Conservation (phyloP, 441 rosid species). For the Erysimum cheiri region DNA sequence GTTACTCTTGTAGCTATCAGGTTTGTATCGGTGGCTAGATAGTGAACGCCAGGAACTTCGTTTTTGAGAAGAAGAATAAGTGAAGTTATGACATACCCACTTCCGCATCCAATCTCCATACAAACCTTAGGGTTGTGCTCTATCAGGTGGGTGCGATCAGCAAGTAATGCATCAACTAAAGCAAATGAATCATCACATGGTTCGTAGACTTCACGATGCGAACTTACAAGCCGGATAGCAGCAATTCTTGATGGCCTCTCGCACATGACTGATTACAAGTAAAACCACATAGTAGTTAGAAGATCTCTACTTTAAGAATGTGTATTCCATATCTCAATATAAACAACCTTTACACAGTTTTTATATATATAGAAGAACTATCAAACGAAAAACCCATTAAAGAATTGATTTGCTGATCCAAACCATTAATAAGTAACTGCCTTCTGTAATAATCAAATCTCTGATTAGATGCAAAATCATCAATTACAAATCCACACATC, state of each 20-base stretch:
- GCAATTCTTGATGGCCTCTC: slow-evolving; percentile 63
- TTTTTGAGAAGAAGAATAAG: slow-evolving; percentile 77
- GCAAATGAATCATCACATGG: slow-evolving; percentile 98
- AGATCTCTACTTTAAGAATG: neutral
- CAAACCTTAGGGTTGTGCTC: slow-evolving; percentile 69
- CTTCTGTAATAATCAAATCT: too few species aligned
- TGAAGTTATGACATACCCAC: slow-evolving; percentile 93
- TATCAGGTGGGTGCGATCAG: slow-evolving; percentile 63
- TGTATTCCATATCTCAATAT: neutral
- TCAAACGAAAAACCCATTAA: too few species aligned
- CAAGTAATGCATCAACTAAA: slow-evolving; percentile 84
- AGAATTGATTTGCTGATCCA: too few species aligned
- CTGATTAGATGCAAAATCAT: too few species aligned
- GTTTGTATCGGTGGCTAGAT: slow-evolving; percentile 77
- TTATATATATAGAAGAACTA: too few species aligned
- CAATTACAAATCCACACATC: too few species aligned
- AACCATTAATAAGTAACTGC: neutral
- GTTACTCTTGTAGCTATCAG: slow-evolving; percentile 72
- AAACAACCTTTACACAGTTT: slow-evolving; percentile 4
- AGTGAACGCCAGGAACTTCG: slow-evolving; percentile 51
- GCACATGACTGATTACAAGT: slow-evolving; percentile 26
- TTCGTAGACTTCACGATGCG: slow-evolving; percentile 89
- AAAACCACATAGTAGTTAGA: slow-evolving; percentile 9
- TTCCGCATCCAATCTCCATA: slow-evolving; percentile 91
- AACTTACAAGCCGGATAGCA: slow-evolving; percentile 77